Evolutionary conservation across 208 protist genomes (phyloP).

Genomic region (Leptomonas seymouri): DNA sequence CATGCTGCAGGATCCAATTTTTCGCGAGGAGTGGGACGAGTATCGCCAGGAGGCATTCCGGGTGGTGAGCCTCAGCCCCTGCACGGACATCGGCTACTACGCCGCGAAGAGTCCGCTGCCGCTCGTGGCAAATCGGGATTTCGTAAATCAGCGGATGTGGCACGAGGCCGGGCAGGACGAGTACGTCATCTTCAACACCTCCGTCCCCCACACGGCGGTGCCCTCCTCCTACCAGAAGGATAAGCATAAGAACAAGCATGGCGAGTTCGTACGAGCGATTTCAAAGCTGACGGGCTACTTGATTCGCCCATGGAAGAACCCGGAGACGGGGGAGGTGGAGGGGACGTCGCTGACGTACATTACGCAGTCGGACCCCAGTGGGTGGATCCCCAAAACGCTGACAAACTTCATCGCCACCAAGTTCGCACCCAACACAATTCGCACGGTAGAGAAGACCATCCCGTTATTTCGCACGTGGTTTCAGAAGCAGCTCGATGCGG

Average conservation of each 20-base stretch:
- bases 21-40: constrained; percentile 78
- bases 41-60: constrained; percentile 75
- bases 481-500: constrained; percentile 49
- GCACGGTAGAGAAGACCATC: constrained; percentile 46
- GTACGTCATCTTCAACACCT: constrained; percentile 92
- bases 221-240: constrained; percentile 56
- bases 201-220: constrained; percentile 68
- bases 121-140: constrained; percentile 82
- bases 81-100: constrained; percentile 94
- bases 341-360: constrained; percentile 84
- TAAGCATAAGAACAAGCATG: constrained; percentile 51
- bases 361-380: constrained; percentile 78
- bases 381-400: constrained; percentile 80
- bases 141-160: constrained; percentile 92
- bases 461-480: constrained; percentile 65
- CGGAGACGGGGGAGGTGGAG: constrained; percentile 37
- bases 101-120: constrained; percentile 76
- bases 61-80: constrained; percentile 60
- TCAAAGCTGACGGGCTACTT: constrained; percentile 89
- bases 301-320: constrained; percentile 67
- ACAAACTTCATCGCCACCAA: constrained; percentile 86
- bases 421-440: constrained; percentile 77
- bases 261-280: constrained; percentile 60
- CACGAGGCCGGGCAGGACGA: constrained; percentile 61
- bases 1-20: constrained; percentile 86